Evolutionary conservation across 352 stramenopile genomes (phyloP).

Genomic region (Globisporangium rhizosaccharum): DNA sequence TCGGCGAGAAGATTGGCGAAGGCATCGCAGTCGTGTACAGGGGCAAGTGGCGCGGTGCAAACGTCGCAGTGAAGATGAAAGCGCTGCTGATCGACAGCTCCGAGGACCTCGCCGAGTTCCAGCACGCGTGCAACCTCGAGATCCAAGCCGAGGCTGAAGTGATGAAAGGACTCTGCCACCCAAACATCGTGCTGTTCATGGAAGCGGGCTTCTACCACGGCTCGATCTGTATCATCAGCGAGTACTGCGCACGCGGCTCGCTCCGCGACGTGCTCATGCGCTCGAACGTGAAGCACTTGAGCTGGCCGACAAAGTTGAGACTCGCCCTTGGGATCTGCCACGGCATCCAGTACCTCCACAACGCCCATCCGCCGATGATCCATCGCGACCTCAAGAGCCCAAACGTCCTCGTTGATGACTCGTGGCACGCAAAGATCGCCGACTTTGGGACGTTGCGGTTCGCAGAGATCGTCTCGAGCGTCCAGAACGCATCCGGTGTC

Average conservation of each 20-base stretch:
- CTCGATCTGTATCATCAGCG: slow-evolving; percentile 94
- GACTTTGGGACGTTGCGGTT: slow-evolving; percentile 88
- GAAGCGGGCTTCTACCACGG: slow-evolving; percentile 80
- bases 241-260: slow-evolving; percentile 92
- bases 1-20: slow-evolving; percentile 81
- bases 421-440: slow-evolving; percentile 88
- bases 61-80: slow-evolving; percentile 95
- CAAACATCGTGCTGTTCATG: slow-evolving; percentile 88
- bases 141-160: slow-evolving; percentile 79
- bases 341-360: slow-evolving; percentile 90
- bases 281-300: slow-evolving; percentile 59
- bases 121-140: slow-evolving; percentile 79
- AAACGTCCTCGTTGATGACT: slow-evolving; percentile 87
- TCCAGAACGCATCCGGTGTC: slow-evolving; percentile 37
- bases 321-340: slow-evolving; percentile 74
- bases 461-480: slow-evolving; percentile 78
- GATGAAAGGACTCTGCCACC: slow-evolving; percentile 77
- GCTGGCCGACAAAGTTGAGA: slow-evolving; percentile 76
- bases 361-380: slow-evolving; percentile 86
- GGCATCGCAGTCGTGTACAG: slow-evolving; percentile 91
- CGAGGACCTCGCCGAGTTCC: slow-evolving; percentile 64
- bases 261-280: slow-evolving; percentile 92
- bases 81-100: slow-evolving; percentile 62
- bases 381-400: slow-evolving; percentile 89
- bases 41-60: slow-evolving; percentile 93